phyloP scores from a whole-genome alignment of 257 asterid species.

The Prunella vulgaris region DNA sequence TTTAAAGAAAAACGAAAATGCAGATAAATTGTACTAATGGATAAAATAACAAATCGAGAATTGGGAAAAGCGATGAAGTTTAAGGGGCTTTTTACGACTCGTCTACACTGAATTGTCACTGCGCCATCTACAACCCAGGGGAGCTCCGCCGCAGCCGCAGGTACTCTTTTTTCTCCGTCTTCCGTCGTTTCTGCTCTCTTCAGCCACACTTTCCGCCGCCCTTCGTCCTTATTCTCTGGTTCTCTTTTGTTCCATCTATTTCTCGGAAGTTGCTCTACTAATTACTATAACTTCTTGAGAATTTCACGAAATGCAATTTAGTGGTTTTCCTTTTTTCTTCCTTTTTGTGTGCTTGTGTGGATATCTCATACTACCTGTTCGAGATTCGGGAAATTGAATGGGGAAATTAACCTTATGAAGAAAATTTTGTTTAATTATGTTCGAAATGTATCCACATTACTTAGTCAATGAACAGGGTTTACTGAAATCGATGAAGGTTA shows the following conservation, averaged over 20 bases:
- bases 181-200: background rate
- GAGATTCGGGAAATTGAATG: background rate
- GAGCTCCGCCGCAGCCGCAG: constrained; percentile 14
- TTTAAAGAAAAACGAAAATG: background rate
- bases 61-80: background rate
- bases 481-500: background rate
- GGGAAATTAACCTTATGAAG: background rate
- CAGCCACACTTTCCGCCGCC: background rate
- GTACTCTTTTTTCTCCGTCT: background rate
- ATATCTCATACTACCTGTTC: background rate
- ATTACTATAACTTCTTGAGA: background rate
- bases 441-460: background rate
- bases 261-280: background rate
- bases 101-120: background rate
- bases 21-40: background rate
- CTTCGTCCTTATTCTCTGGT: background rate
- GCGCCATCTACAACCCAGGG: constrained; percentile 2
- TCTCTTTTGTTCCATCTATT: background rate
- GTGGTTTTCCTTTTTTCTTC: background rate
- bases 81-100: background rate
- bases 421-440: background rate
- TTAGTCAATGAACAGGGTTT: background rate
- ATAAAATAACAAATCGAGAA: constrained; percentile 6
- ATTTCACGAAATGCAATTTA: background rate
- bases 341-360: background rate